phyloP scores from a whole-genome alignment of 495 filamentous ascomycete species.

The Trichoderma erinaceum region DNA sequence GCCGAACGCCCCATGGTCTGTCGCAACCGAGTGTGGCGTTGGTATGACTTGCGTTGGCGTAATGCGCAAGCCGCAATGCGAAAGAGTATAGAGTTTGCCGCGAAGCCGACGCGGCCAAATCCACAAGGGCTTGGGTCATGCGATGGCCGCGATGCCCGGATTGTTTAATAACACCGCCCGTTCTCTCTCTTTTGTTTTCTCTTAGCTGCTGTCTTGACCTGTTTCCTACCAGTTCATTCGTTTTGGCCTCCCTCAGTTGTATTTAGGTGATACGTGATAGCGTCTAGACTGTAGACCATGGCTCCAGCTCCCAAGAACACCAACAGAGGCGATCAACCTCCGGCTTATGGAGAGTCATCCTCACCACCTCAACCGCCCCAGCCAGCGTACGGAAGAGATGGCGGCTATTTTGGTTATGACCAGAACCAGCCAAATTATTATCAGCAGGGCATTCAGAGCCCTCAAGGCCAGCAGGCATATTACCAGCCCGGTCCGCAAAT shows the following conservation, averaged over 20 bases:
- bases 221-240: neutral
- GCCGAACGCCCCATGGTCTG: neutral
- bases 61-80: neutral
- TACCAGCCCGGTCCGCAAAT: slow-evolving; percentile 37
- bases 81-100: neutral
- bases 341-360: neutral
- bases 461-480: slow-evolving; percentile 25
- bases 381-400: neutral
- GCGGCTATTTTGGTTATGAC: neutral
- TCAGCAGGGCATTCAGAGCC: slow-evolving; percentile 18
- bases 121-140: neutral
- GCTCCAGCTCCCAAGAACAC: neutral
- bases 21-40: slow-evolving; percentile 1
- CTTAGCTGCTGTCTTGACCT: neutral
- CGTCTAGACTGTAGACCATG: neutral
- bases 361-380: neutral
- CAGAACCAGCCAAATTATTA: slow-evolving; percentile 16
- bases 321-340: neutral
- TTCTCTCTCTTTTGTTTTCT: neutral
- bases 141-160: neutral
- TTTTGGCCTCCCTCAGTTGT: neutral
- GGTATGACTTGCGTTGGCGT: neutral
- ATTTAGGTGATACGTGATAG: neutral
- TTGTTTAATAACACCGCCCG: neutral
- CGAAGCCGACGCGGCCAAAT: neutral